Evolutionary conservation across 495 filamentous ascomycete species (phyloP).

Genomic region (Neurospora hispaniola): DNA sequence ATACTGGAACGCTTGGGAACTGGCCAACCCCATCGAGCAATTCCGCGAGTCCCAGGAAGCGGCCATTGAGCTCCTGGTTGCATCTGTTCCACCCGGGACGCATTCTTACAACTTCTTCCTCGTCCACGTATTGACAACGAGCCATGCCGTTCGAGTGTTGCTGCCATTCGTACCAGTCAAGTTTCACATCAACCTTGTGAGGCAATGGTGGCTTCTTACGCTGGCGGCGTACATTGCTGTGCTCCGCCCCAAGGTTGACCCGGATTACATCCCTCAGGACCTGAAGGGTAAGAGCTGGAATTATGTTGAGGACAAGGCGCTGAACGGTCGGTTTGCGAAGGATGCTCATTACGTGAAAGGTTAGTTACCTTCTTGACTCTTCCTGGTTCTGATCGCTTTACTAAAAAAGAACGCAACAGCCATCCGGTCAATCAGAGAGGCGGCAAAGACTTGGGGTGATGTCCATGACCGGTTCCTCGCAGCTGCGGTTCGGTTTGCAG

Average conservation of each 20-base stretch:
- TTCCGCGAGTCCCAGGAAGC: slow-evolving; percentile 71
- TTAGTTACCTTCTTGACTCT: slow-evolving; percentile 12
- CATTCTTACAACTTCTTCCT: slow-evolving; percentile 76
- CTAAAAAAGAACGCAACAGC: slow-evolving; percentile 28
- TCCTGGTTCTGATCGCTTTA: not conserved
- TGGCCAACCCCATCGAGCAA: slow-evolving; percentile 50
- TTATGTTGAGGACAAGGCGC: slow-evolving; percentile 57
- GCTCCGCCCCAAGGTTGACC: slow-evolving; percentile 56
- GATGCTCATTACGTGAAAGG: slow-evolving; percentile 80
- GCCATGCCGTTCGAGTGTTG: slow-evolving; percentile 77
- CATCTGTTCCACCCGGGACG: slow-evolving; percentile 46
- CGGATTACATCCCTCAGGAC: slow-evolving; percentile 53
- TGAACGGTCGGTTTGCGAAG: slow-evolving; percentile 50
- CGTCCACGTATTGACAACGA: slow-evolving; percentile 69
- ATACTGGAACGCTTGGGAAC: slow-evolving; percentile 80
- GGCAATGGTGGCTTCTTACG: slow-evolving; percentile 82
- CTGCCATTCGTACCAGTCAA: slow-evolving; percentile 65
- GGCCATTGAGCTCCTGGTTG: slow-evolving; percentile 60
- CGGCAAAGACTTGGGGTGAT: slow-evolving; percentile 76
- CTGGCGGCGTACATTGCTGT: slow-evolving; percentile 67
- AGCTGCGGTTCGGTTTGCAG: slow-evolving; percentile 67
- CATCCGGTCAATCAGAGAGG: slow-evolving; percentile 61
- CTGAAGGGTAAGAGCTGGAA: slow-evolving; percentile 59
- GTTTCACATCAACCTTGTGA: slow-evolving; percentile 61
- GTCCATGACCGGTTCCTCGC: slow-evolving; percentile 63